A percentile compares a stretch with the other conserved stretches of the same genome.
Evolutionary conservation across 176 grass and related monocot species (phyloP).

Genomic region (Triticum turgidum): DNA sequence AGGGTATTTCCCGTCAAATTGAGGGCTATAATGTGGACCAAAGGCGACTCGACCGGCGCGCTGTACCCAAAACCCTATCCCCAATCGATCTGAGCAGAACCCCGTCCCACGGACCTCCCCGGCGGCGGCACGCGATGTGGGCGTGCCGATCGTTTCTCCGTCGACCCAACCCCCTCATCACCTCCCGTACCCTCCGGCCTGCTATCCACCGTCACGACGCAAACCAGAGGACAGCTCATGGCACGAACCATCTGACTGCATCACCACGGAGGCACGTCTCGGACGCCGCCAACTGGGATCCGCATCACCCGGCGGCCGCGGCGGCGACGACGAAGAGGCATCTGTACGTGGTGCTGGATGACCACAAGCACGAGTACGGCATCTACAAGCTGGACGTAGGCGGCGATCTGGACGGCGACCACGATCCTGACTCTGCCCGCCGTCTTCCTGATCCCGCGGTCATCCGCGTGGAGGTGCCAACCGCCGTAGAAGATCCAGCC

Average conservation of each 20-base stretch:
- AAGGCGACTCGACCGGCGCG: not conserved
- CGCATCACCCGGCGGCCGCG: not conserved
- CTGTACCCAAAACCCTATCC: too few species aligned
- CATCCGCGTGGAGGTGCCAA: not conserved
- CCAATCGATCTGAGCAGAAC: not conserved
- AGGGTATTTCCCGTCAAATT: too few species aligned
- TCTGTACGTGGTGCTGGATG: constrained; percentile 4
- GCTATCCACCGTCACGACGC: not conserved
- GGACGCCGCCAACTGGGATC: not conserved
- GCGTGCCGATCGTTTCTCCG: not conserved
- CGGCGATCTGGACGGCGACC: not conserved
- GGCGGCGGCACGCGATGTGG: not conserved
- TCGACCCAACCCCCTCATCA: not conserved
- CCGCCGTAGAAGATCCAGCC: not conserved
- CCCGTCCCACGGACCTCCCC: not conserved
- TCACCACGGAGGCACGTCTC: not conserved
- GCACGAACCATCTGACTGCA: not conserved
- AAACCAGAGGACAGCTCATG: too few species aligned
- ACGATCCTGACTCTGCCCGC: not conserved
- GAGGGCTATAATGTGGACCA: too few species aligned
- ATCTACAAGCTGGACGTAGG: not conserved
- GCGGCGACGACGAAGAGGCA: not conserved
- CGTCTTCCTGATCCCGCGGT: not conserved
- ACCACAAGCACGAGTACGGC: not conserved
- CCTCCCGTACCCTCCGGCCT: not conserved